phyloP scores from a whole-genome alignment of 257 asterid species.

The Solanum pimpinellifolium region DNA sequence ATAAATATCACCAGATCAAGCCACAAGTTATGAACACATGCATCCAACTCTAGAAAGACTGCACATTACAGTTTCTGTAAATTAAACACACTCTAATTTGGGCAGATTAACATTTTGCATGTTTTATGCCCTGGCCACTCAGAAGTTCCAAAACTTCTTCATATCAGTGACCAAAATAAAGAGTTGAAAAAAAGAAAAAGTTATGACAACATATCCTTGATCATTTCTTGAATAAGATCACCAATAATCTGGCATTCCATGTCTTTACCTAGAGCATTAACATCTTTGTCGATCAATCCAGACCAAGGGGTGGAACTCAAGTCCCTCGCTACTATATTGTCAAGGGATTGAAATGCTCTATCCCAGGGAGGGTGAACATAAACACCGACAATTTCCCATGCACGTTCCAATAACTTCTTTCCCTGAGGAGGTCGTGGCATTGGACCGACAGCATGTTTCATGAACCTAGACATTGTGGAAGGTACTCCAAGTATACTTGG shows the following conservation, averaged over 20 bases:
- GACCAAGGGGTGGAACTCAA: slow-evolving; percentile 55
- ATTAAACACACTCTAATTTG: not conserved
- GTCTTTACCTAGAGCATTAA: slow-evolving; percentile 45
- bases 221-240: slow-evolving; percentile 57
- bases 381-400: slow-evolving; percentile 41
- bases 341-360: slow-evolving; percentile 32
- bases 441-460: slow-evolving; percentile 33
- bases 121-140: not conserved
- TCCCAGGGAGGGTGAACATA: slow-evolving; percentile 45
- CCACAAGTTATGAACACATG: not conserved
- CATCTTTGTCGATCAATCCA: slow-evolving; percentile 46
- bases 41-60: not conserved
- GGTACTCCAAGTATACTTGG: slow-evolving; percentile 52
- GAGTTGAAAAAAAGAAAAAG: not conserved
- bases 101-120: not conserved
- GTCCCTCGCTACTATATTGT: slow-evolving; percentile 54
- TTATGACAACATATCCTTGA: slow-evolving; percentile 17
- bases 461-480: slow-evolving; percentile 27
- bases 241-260: slow-evolving; percentile 48
- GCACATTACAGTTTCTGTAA: not conserved
- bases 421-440: slow-evolving; percentile 48
- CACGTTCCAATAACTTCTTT: slow-evolving; percentile 44
- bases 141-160: not conserved
- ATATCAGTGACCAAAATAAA: not conserved
- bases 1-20: not conserved